Evolutionary conservation across 2,329 filamentous ascomycete genomes (phyloP).

Genomic region (Talaromyces sp.): DNA sequence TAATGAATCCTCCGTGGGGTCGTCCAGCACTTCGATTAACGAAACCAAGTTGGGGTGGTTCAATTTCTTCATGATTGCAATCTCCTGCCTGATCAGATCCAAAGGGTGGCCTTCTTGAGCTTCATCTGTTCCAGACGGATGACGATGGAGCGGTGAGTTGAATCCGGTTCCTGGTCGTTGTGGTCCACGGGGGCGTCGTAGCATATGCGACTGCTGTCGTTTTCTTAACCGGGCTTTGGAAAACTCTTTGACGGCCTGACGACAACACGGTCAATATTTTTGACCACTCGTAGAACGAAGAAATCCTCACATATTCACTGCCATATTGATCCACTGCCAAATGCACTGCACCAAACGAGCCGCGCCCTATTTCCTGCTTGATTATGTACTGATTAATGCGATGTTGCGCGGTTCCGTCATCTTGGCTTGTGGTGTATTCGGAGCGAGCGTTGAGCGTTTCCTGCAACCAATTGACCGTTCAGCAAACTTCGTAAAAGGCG

Average conservation of each 20-base stretch:
- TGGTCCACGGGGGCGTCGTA: conserved; percentile 61
- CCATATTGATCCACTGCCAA: conserved; percentile 86
- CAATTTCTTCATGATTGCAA: conserved; percentile 98
- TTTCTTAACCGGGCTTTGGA: conserved; percentile 89
- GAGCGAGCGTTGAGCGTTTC: conserved; percentile 90
- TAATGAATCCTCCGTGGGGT: conserved; percentile 89
- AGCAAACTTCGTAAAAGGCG: conserved; percentile 21
- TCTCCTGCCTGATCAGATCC: conserved; percentile 88
- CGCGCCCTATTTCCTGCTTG: conserved; percentile 91
- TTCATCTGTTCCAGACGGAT: conserved; percentile 52
- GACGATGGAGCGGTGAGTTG: conserved; percentile 64
- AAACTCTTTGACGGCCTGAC: conserved; percentile 92
- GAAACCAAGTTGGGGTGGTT: conserved; percentile 92
- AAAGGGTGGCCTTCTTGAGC: conserved; percentile 68
- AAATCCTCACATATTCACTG: conserved; percentile 75
- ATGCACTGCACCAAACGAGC: conserved; percentile 93
- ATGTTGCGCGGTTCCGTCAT: conserved; percentile 77
- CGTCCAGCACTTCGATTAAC: conserved; percentile 90
- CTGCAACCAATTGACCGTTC: conserved; percentile 43
- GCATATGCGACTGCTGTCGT: conserved; percentile 83
- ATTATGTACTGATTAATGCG: conserved; percentile 94
- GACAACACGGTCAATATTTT: not conserved
- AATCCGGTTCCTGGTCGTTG: conserved; percentile 58
- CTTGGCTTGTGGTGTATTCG: conserved; percentile 79
- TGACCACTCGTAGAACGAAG: too few species aligned